These are phyloP conservation scores for Triticum dicoccoides DNA, from an alignment of 176 grass and related monocot genomes.

Conservation along the genomic window DNA sequence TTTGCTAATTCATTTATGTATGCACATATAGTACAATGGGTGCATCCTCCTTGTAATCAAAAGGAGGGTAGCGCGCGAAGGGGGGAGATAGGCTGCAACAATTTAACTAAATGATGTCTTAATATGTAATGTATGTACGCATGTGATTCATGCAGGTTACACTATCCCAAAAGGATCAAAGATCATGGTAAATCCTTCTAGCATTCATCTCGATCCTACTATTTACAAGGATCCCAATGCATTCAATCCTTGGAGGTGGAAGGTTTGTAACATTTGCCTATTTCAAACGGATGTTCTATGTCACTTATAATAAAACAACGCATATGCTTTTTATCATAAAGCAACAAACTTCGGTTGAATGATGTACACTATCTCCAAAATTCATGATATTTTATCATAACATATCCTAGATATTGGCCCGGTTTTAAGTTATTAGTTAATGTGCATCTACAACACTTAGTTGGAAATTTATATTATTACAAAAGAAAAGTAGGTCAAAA, in stretches of 20 bases:
- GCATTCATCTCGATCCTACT: conserved; percentile 30
- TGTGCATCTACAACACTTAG: not conserved
- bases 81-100: not conserved
- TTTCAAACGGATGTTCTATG: not conserved
- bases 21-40: too few relatives aligned
- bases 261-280: not conserved
- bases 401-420: not conserved
- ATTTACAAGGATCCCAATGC: conserved; percentile 50
- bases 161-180: conserved; percentile 54
- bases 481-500: not conserved
- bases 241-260: conserved; percentile 57
- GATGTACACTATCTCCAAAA: not conserved
- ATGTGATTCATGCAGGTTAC: conserved; percentile 13
- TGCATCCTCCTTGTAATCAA: too few relatives aligned
- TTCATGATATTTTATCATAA: not conserved
- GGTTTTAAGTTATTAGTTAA: not conserved
- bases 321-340: not conserved
- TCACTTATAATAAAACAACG: too few relatives aligned
- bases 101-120: not conserved
- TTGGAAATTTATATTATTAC: not conserved
- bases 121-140: not conserved
- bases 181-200: conserved; percentile 44
- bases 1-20: too few relatives aligned
- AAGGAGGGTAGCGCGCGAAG: too few relatives aligned
- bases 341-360: not conserved